Evolutionary conservation across 2,329 filamentous ascomycete genomes (phyloP).

Genomic region (Cytospora schulzeri): DNA sequence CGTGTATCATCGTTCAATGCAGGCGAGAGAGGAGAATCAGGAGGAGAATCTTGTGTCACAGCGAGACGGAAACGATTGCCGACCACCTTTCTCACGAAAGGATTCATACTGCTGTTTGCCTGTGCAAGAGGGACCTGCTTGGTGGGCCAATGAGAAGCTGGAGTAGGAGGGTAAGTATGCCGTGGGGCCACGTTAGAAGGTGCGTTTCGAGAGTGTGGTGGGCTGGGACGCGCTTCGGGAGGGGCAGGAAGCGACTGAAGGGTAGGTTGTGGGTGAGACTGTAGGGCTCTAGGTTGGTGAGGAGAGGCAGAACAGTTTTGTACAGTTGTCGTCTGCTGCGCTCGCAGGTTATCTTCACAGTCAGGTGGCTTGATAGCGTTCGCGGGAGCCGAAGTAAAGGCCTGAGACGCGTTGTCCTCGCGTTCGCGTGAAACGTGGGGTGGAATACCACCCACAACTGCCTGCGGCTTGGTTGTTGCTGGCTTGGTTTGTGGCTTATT

Average conservation of each 20-base stretch:
- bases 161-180: background rate
- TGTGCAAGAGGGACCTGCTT: background rate
- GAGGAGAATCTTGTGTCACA: background rate
- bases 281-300: too few relatives aligned
- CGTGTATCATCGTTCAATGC: background rate
- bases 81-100: background rate
- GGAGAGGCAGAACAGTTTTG: too few relatives aligned
- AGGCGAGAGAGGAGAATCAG: background rate
- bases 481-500: background rate
- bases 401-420: background rate
- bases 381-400: background rate
- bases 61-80: background rate
- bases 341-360: background rate
- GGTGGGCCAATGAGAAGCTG: background rate
- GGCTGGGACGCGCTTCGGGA: too few relatives aligned
- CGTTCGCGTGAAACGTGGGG: slow-evolving; percentile 4
- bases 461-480: background rate
- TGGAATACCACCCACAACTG: background rate
- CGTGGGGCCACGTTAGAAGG: background rate
- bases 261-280: too few relatives aligned
- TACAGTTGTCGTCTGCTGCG: background rate
- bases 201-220: background rate
- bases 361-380: background rate
- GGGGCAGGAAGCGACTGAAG: too few relatives aligned
- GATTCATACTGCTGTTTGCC: background rate